Percentiles rank a stretch among this genome's conserved stretches.
phyloP scores from a whole-genome alignment of 1,284 basidiomycete species.

The Somion occarium region DNA sequence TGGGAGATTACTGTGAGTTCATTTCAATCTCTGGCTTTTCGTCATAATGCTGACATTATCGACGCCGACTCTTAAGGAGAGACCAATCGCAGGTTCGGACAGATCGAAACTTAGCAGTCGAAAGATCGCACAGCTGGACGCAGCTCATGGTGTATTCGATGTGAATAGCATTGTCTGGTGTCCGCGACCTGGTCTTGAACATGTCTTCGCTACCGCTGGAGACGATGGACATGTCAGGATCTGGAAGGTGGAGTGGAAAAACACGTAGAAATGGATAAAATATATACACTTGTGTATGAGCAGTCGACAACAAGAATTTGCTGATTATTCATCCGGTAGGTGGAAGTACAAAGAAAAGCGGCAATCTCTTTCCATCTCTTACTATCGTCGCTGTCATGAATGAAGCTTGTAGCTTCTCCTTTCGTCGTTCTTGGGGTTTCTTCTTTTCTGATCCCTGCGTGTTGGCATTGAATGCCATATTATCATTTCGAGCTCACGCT shows the following conservation, averaged over 20 bases:
- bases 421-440: no score
- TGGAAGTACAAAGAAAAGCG: no score
- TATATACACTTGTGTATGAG: no score
- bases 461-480: no score
- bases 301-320: no score
- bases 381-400: no score
- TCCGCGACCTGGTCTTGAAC: slow-evolving; percentile 50
- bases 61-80: slow-evolving; percentile 5
- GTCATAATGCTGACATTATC: no score
- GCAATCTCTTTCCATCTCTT: no score
- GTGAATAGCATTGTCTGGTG: slow-evolving; percentile 81
- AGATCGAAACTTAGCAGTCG: slow-evolving; percentile 24
- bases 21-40: background rate
- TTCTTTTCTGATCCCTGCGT: no score
- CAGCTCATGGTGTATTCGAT: slow-evolving; percentile 72
- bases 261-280: background rate
- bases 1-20: slow-evolving; percentile 63
- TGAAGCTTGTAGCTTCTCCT: no score
- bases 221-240: slow-evolving; percentile 75
- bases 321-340: no score
- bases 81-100: background rate
- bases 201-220: slow-evolving; percentile 71
- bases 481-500: no score
- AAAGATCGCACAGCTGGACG: slow-evolving; percentile 47
- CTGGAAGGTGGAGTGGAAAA: slow-evolving; percentile 40